Conservation (phyloP, 2,329 filamentous ascomycete genomes). For the Orbilia ellipsospora region DNA sequence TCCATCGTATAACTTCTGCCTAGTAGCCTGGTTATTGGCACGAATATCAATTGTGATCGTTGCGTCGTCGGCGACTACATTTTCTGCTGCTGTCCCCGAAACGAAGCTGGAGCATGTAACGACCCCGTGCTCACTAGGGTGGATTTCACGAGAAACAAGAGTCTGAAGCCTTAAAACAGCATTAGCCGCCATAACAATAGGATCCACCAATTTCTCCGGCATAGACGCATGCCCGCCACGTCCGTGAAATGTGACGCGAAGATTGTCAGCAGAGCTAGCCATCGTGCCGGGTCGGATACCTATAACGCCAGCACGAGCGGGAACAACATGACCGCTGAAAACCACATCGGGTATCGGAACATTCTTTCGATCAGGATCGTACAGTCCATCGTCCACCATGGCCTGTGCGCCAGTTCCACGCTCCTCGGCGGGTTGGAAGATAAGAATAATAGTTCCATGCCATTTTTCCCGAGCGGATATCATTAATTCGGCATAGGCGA, state of each 20-base stretch:
- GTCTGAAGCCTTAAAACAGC: neutral
- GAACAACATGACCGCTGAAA: constrained; percentile 67
- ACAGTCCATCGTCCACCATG: constrained; percentile 72
- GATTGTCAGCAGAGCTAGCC: neutral
- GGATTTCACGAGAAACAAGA: neutral
- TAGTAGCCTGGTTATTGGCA: neutral
- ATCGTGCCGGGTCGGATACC: neutral
- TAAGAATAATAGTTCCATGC: constrained; percentile 72
- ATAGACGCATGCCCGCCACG: neutral
- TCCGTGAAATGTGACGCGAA: neutral
- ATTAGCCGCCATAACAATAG: neutral
- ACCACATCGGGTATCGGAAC: constrained; percentile 70
- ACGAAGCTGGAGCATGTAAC: neutral
- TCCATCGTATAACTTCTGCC: neutral
- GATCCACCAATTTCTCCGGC: neutral
- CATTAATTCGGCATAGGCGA: constrained; percentile 69
- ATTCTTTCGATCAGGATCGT: constrained; percentile 61
- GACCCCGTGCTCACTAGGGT: neutral
- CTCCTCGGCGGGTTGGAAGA: constrained; percentile 77
- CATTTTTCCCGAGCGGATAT: constrained; percentile 65
- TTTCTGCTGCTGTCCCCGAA: neutral
- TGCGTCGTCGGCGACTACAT: neutral
- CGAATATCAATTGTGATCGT: neutral
- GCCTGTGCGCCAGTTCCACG: constrained; percentile 71
- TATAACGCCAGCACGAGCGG: neutral